These are phyloP conservation scores for Trametes maxima DNA, from an alignment of 768 basidiomycete genomes.

Conservation along the genomic window DNA sequence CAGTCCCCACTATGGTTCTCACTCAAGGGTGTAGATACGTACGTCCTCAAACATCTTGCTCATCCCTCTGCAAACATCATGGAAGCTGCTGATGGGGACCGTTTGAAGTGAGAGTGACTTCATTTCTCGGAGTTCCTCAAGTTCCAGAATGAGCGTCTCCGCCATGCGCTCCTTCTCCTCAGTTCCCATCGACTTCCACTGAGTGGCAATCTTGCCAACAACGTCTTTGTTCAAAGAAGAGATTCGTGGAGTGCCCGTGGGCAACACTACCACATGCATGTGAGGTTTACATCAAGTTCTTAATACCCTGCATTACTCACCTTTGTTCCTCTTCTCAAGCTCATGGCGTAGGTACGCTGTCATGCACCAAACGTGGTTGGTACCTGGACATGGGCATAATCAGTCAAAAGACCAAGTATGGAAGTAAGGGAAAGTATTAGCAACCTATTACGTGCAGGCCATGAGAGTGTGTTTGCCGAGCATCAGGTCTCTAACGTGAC, in stretches of 20 bases:
- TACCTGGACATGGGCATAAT: too few relatives aligned
- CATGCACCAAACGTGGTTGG: too few relatives aligned
- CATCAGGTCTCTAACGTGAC: too few relatives aligned
- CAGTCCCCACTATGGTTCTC: background rate
- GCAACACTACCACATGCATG: background rate
- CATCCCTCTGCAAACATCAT: conserved; percentile 1
- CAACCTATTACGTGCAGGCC: too few relatives aligned
- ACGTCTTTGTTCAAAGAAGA: background rate
- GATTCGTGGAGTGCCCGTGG: background rate
- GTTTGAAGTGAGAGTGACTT: background rate
- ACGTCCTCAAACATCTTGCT: background rate
- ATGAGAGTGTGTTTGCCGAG: too few relatives aligned
- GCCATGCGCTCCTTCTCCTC: background rate
- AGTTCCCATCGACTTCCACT: background rate
- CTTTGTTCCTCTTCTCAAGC: background rate
- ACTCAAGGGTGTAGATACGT: background rate
- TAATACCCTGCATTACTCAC: background rate
- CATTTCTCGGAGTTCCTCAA: background rate
- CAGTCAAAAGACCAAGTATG: background rate
- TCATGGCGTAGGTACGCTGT: conserved; percentile 4
- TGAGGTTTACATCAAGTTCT: background rate
- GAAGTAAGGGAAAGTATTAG: background rate
- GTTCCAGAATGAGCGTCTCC: background rate
- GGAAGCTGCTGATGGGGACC: conserved; percentile 7
- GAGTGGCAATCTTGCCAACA: background rate